A percentile compares a stretch with the other conserved stretches of the same genome.
Conservation (phyloP, 2,329 filamentous ascomycete genomes). For the Leptographium lundbergii region DNA sequence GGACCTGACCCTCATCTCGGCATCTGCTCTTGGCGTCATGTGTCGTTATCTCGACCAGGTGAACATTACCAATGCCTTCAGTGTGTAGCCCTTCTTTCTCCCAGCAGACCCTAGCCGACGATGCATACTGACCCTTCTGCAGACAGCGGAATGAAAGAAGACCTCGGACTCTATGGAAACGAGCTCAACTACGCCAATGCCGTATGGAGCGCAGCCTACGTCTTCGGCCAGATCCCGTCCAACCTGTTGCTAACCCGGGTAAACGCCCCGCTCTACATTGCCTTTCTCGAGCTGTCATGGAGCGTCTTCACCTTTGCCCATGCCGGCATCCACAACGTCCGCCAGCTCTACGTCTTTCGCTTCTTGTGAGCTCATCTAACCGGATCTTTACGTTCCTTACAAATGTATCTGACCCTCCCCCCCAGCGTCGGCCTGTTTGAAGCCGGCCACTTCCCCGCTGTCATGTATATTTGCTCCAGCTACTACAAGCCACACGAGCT, state of each 20-base stretch:
- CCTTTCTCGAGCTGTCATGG: slow-evolving; percentile 32
- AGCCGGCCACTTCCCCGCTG: slow-evolving; percentile 18
- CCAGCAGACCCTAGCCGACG: background rate
- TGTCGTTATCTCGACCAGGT: slow-evolving; percentile 17
- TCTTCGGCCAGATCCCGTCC: slow-evolving; percentile 23
- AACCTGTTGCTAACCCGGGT: slow-evolving; percentile 29
- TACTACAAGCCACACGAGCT: slow-evolving; percentile 20
- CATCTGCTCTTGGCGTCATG: slow-evolving; percentile 16
- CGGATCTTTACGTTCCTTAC: background rate
- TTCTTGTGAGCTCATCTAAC: slow-evolving; percentile 11
- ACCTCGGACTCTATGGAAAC: slow-evolving; percentile 18
- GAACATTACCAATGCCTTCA: slow-evolving; percentile 18
- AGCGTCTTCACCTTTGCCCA: slow-evolving; percentile 17
- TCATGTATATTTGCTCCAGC: slow-evolving; percentile 19
- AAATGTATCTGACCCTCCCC: background rate
- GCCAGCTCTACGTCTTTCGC: slow-evolving; percentile 16
- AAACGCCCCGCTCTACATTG: slow-evolving; percentile 25
- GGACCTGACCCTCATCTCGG: slow-evolving; percentile 16
- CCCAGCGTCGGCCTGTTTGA: slow-evolving; percentile 17
- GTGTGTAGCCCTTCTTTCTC: slow-evolving; percentile 6
- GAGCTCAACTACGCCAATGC: slow-evolving; percentile 29
- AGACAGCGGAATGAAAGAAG: slow-evolving; percentile 20
- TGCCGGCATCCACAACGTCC: slow-evolving; percentile 13
- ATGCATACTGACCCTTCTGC: background rate
- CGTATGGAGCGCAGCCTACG: slow-evolving; percentile 21